Evolutionary conservation across 2,329 filamentous ascomycete species (phyloP), one percentile per base, ranked within the genome.

Genomic region (Lasiodiplodia theobromae): DNA sequence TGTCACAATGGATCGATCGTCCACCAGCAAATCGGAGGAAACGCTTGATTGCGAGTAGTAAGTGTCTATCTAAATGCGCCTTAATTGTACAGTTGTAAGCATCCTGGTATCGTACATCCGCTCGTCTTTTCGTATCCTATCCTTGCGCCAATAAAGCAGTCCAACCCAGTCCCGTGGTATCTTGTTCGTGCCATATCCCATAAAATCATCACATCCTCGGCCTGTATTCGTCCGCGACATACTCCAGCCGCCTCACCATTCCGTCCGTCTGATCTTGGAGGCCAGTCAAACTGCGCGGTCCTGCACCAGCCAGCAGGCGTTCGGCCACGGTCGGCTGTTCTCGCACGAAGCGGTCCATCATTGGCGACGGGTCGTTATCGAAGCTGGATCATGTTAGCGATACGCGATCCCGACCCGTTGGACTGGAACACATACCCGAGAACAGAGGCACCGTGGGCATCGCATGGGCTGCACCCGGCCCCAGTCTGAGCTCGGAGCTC

Each of bases 261-360:
- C 28, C 16, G 10, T 52, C 60, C n/a, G 10, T 18, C 11, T 64
- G 12, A 11, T 16, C 47, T 6, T 52, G 28, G 5, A 18, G n/a
- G 8, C 37, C 60, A 1, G 31, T 28, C 47, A 52, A 25, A n/a
- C 60, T 64, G 31, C 40, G n/a, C n/a, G 25, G 6, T 11, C 4
- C n/a, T 3, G 8, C 10, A 1, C 44, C 47, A n/a, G 28, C 8
- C 12, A 31, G 23, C n/a, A 64, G 12, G 21, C 60, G 34, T 18
- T 64, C 60, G 14, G 31, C 23, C 2, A 37, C 60, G n/a, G 7
- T 38, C 28, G 60, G 47, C 14, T 52, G n/a, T 12, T 64, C 60
- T 31, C 52, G 60, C 31, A 64, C 18, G 28, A 52, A 64, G 28
- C 60, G 60, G 8, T 52, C 44, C 47, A 64, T 52, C 47, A 28